These are phyloP conservation scores for Neonectria magnoliae DNA, from an alignment of 2,329 filamentous ascomycete species.

Conservation along the genomic window DNA sequence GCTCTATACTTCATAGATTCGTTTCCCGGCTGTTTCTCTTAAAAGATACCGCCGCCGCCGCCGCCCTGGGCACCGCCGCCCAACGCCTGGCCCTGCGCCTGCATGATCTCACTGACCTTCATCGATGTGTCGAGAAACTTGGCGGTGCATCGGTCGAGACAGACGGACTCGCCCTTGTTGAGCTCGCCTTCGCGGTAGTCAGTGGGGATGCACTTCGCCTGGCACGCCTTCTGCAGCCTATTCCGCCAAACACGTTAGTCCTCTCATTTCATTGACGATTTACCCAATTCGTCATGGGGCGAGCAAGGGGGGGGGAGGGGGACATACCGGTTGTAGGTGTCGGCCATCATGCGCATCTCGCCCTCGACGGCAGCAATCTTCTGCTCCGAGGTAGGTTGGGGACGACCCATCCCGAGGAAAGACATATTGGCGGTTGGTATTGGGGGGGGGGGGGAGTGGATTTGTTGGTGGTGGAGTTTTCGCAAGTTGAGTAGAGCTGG, in stretches of 20 bases:
- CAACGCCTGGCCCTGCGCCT: constrained; percentile 80
- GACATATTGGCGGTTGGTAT: constrained; percentile 49
- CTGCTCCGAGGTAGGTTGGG: constrained; percentile 92
- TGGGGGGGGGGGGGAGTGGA: background rate
- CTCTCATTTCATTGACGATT: background rate
- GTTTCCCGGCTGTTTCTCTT: constrained; percentile 11
- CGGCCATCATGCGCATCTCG: constrained; percentile 96
- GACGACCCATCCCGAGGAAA: constrained; percentile 63
- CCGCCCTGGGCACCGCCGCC: constrained; percentile 56
- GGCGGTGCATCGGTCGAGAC: constrained; percentile 94
- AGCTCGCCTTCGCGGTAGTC: constrained; percentile 96
- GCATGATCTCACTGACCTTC: constrained; percentile 97
- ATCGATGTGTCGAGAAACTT: constrained; percentile 99
- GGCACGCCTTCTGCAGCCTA: constrained; percentile 88
- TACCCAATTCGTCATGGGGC: background rate
- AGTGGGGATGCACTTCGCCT: constrained; percentile 90
- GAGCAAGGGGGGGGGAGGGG: background rate
- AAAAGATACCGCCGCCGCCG: constrained; percentile 45
- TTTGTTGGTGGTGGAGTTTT: constrained; percentile 16
- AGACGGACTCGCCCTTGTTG: constrained; percentile 99
- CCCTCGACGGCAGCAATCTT: constrained; percentile 97
- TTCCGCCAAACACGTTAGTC: constrained; percentile 2
- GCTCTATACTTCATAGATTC: constrained; percentile 4
- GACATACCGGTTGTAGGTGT: constrained; percentile 94
- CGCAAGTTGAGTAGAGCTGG: constrained; percentile 23